Evolutionary conservation across 805 yeast genomes (phyloP).

Genomic region (Schizosaccharomyces octosporus): DNA sequence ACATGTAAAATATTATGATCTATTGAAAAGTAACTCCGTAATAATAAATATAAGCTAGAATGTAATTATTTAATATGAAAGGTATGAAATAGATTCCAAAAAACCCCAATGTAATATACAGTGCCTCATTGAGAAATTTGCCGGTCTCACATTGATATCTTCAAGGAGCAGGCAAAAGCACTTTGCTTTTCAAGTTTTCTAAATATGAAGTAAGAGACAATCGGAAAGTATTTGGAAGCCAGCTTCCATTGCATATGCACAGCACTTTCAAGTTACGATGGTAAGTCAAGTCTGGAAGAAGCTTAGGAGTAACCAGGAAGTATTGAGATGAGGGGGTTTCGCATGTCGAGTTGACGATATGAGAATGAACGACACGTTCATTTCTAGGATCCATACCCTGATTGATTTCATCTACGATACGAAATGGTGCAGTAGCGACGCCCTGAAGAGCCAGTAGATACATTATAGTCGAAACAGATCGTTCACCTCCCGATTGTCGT

Average conservation of each 20-base stretch:
- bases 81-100: no score
- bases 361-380: constrained; percentile 63
- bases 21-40: no score
- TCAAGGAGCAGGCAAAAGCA: not conserved
- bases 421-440: constrained; percentile 63
- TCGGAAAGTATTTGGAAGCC: constrained; percentile 6
- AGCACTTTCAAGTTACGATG: constrained; percentile 62
- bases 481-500: constrained; percentile 91
- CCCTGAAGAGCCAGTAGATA: constrained; percentile 81
- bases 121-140: no score
- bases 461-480: constrained; percentile 81
- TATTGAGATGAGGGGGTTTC: constrained; percentile 44
- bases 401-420: constrained; percentile 92
- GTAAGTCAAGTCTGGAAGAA: constrained; percentile 52
- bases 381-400: constrained; percentile 96
- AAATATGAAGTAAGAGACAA: not conserved
- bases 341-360: constrained; percentile 70
- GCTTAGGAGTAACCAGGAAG: constrained; percentile 78
- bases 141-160: not conserved
- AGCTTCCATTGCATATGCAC: constrained; percentile 41
- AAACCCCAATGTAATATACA: no score
- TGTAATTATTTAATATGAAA: no score
- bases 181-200: not conserved
- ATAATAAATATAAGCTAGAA: no score
- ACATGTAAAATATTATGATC: no score